Conservation (phyloP, 768 basidiomycete genomes). For the Mycena vitilis region DNA sequence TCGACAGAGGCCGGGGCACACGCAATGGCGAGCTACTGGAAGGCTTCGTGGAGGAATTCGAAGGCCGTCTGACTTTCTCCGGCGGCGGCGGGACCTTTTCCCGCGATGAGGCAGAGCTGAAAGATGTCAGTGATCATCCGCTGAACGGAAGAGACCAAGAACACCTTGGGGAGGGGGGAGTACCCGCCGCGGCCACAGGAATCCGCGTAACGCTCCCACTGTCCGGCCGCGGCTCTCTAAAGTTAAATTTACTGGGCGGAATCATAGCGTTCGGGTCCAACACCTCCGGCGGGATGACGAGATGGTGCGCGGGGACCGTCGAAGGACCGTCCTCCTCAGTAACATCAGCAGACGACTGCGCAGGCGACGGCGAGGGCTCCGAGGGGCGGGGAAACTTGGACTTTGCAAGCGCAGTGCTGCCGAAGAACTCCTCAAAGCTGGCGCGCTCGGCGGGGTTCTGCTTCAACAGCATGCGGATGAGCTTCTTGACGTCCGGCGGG, state of each 20-base stretch:
- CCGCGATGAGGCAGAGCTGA: slow-evolving; percentile 39
- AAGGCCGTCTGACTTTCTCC: slow-evolving; percentile 40
- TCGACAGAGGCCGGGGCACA: slow-evolving; percentile 52
- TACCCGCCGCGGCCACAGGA: slow-evolving; percentile 29
- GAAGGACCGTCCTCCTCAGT: slow-evolving; percentile 47
- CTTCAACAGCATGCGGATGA: slow-evolving; percentile 87
- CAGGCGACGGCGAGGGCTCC: slow-evolving; percentile 47
- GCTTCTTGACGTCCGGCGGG: slow-evolving; percentile 86
- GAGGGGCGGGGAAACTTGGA: slow-evolving; percentile 78
- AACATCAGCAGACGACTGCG: slow-evolving; percentile 45
- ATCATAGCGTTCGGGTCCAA: slow-evolving; percentile 85
- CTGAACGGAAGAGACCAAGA: neutral
- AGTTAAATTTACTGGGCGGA: slow-evolving; percentile 85
- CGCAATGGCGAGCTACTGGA: slow-evolving; percentile 23
- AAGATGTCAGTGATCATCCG: neutral
- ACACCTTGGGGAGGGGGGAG: slow-evolving; percentile 42
- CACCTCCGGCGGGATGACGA: slow-evolving; percentile 82
- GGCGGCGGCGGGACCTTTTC: slow-evolving; percentile 39
- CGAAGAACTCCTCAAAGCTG: slow-evolving; percentile 93
- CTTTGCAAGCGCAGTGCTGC: slow-evolving; percentile 79
- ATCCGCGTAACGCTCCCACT: slow-evolving; percentile 38
- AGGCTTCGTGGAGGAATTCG: slow-evolving; percentile 23
- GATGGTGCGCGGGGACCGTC: slow-evolving; percentile 77
- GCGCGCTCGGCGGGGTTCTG: slow-evolving; percentile 87
- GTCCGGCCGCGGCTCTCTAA: slow-evolving; percentile 54